phyloP scores from a whole-genome alignment of 495 filamentous ascomycete species.

The Viridothelium virens region DNA sequence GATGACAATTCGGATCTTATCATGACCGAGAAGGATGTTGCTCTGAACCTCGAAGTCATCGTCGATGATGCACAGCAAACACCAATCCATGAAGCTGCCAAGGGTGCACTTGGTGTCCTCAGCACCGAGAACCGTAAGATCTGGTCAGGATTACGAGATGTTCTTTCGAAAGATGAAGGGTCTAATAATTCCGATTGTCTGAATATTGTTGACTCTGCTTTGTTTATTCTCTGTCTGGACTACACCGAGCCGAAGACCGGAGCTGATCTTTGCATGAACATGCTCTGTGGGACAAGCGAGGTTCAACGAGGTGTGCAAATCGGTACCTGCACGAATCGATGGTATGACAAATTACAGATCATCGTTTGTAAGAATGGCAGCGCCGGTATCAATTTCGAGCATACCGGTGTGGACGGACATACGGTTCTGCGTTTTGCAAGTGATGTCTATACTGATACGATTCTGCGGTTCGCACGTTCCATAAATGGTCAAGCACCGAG shows the following conservation, averaged over 20 bases:
- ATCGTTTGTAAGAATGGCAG: conserved; percentile 98
- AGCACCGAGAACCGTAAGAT: conserved; percentile 94
- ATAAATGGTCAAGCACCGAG: conserved; percentile 93
- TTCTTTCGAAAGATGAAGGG: conserved; percentile 73
- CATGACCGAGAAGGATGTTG: conserved; percentile 93
- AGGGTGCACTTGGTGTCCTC: conserved; percentile 84
- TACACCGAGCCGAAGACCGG: conserved; percentile 75
- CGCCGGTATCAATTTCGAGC: conserved; percentile 98
- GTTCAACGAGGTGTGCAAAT: conserved; percentile 91
- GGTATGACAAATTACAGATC: conserved; percentile 99
- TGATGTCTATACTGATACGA: conserved; percentile 96
- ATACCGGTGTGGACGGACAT: conserved; percentile 96
- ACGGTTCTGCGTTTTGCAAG: conserved; percentile 93
- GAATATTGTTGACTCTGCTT: conserved; percentile 85
- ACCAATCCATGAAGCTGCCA: conserved; percentile 88
- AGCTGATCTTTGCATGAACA: conserved; percentile 84
- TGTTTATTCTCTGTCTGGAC: conserved; percentile 89
- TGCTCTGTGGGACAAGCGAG: conserved; percentile 92
- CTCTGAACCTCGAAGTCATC: conserved; percentile 86
- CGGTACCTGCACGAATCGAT: conserved; percentile 94
- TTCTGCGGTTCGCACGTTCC: conserved; percentile 87
- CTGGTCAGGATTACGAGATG: conserved; percentile 86
- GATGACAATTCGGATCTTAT: conserved; percentile 92
- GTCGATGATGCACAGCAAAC: conserved; percentile 82
- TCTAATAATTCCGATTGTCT: conserved; percentile 95